Base-by-base conservation (phyloP, 169 alveolate species). In the Eimeria sp. region DNA sequence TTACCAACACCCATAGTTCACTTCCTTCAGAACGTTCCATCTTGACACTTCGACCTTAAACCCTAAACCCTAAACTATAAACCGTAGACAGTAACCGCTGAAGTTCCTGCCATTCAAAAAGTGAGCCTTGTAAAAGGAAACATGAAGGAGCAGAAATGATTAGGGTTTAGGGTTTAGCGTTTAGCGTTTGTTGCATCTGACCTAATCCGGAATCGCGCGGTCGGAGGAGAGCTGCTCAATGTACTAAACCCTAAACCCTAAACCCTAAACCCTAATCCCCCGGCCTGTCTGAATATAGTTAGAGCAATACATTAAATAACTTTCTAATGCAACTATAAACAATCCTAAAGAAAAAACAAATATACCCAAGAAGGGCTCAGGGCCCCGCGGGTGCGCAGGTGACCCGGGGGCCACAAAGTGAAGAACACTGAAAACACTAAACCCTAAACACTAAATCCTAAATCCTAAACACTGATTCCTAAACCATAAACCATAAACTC, bases 141-240 rank as follows among this genome's bases (percentile, higher is more conserved):
- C 61, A 54, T 54, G 2, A 65, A n/a, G n/a, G 75, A 25, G n/a
- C 34, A 65, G 75, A n/a, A n/a, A n/a, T 1, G 57, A n/a, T 73
- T 73, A 73, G 84, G 84, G 84, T 73, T 73, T 73, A 73, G 84
- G 84, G 84, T 73, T 73, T 40, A 30, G 84, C 51, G 40, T 30
- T 30, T 30, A 73, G 4, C 51, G 84, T 0, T 45, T 30, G 43
- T 57, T 73, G 84, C 84, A n/a, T 30, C 84, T 73, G 45, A 10
- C 34, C 22, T n/a, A 43, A 11, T 10, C 11, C 61, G 61, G 61
- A 1, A 54, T 54, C 61, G 6, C 61, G 10, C 61, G 10, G 20
- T 54, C 10, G 61, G 61, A 34, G 40, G 40, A 34, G 61, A 54
- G 61, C 61, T 7, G 61, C 10, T 11, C 61, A 54, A 54, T 34